phyloP scores from a whole-genome alignment of 345 rosid genomes.

The Rhodamnia argentea region DNA sequence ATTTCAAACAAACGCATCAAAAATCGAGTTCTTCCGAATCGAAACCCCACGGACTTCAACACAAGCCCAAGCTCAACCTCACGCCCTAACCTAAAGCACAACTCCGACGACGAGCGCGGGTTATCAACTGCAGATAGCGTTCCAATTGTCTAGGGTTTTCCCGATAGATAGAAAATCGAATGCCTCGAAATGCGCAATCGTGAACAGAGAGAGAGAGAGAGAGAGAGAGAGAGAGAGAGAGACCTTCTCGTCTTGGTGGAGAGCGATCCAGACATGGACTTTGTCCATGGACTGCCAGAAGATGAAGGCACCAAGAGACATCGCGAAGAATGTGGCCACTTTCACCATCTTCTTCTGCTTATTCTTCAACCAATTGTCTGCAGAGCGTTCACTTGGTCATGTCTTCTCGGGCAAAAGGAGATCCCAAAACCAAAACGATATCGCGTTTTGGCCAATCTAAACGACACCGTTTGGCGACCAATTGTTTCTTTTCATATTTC shows the following conservation, averaged over 20 bases:
- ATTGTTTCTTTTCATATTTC: background rate
- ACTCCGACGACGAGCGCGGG: background rate
- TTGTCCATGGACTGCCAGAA: conserved; percentile 91
- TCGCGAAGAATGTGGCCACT: conserved; percentile 49
- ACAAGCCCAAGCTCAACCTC: background rate
- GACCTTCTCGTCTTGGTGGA: conserved; percentile 18
- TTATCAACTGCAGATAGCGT: background rate
- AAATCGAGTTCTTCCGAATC: background rate
- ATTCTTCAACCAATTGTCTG: background rate
- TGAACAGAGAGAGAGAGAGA: background rate
- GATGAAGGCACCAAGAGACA: conserved; percentile 72
- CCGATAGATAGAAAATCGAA: background rate
- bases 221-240: background rate
- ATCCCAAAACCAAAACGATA: background rate
- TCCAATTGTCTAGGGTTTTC: background rate
- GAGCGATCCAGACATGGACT: conserved; percentile 91
- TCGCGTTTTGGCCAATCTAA: background rate
- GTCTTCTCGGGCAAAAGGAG: background rate
- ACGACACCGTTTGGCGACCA: background rate
- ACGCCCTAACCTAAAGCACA: background rate
- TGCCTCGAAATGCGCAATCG: background rate
- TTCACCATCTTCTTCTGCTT: conserved; percentile 45
- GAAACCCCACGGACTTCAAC: background rate
- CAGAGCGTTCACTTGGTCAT: background rate
- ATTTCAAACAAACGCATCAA: background rate